Evolutionary conservation across 805 yeast genomes (phyloP), one percentile per base, ranked within the genome.

Genomic region (Saccharomycopsis microspora): DNA sequence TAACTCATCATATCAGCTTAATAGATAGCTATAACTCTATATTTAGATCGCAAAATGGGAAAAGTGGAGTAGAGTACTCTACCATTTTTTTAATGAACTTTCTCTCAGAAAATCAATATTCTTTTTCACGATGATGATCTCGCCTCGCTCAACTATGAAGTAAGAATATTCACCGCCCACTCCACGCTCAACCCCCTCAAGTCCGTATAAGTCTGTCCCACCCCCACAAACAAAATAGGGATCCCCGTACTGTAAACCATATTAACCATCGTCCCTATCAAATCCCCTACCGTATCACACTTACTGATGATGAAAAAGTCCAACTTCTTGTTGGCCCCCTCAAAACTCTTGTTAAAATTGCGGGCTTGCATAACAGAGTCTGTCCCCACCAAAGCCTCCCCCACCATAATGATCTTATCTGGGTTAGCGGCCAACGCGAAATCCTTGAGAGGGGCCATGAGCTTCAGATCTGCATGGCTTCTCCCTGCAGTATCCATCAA

Each of bases 401-500:
- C 97, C 19, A 90, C 98, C 97, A 93, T 93, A 60, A 90, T 89
- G 58, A 90, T 90, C 63, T 86, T 90, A 65, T 90, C 93, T 0
- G 97, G 98, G 44, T 86, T 75, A 3, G 97, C 97, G 44, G 94
- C 89, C 58, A 85, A 87, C 11, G 97, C 97, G 64, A 90, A 90
- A 48, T 90, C 86, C 56, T 88, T 94, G 55, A 90, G 68, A 5
- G 97, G 96, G 0, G 96, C 90, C 98, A 90, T 90, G 53, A 90
- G 71, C 49, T 90, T 80, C 11, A 93, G 83, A 62, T 93, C 97
- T 56, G 90, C 87, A 60, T 93, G 98, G 48, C 97, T 80, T 68
- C 98, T 77, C 41, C 98, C 98, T 0, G 98, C 98, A 3, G 98
- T 90, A 64, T 90, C 98, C 72, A 90, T 85, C 54, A 90, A 70